Base-by-base conservation (phyloP, 2,329 filamentous ascomycete genomes). In the Claviceps sorghi region DNA sequence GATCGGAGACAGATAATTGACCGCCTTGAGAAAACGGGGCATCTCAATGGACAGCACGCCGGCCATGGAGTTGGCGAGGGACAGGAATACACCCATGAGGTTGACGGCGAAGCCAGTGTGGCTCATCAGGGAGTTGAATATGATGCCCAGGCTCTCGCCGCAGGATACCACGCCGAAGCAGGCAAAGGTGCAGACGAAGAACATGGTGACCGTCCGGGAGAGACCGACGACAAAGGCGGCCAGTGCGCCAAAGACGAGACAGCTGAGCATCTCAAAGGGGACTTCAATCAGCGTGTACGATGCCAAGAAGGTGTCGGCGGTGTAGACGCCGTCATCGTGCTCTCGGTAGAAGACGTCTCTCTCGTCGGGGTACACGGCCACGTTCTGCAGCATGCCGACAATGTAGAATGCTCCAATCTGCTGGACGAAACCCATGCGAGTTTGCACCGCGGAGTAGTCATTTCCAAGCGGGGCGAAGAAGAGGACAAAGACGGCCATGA, bases 91-190 rank as follows among this genome's bases (percentile, higher is more conserved):
- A 1, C 77, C 81, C 57, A 83, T 87, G 52, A 87, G 67, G 58
- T 86, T 88, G 54, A 89, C 79, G 0, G 84, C 83, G 63, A 89
- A 89, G 2, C 86, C 86, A 0, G 83, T 85, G 61, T 89, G 84
- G 8, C 64, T 65, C 63, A 88, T 86, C 9, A 89, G 68, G 0
- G 84, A 88, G 67, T 88, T 88, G 71, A 89, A 89, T 69, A 88
- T 80, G 61, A 90, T 88, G 1, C 86, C 85, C 1, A 89, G 61
- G 51, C 80, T 84, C 69, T 89, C 86, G 29, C 86, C 86, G 60
- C 83, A 88, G 51, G 73, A 83, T 17, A 87, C 82, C 52, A 89
- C 78, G 57, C 80, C 84, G 61, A 89, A 88, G 56, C 80, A 81
- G 58, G 83, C 79, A 65, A 84, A 86, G 2, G 79, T 73, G 50